phyloP scores from a whole-genome alignment of 768 basidiomycete species.

The Macrolepiota albuminosa region DNA sequence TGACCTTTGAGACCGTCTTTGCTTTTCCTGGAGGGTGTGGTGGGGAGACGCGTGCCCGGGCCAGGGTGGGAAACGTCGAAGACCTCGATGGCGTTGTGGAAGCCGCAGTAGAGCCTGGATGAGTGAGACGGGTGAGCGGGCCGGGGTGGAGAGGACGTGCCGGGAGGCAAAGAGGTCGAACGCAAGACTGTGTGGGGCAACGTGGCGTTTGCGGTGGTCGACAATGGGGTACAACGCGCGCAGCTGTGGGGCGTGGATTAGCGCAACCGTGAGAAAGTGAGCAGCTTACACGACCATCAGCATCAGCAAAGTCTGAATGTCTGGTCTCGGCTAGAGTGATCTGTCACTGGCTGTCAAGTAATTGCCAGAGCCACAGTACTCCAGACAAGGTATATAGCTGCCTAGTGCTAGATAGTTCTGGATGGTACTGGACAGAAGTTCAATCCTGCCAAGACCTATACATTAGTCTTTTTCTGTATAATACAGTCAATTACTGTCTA shows the following conservation, averaged over 20 bases:
- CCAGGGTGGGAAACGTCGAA: too few species aligned
- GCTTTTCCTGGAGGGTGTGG: slow-evolving; percentile 22
- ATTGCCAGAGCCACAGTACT: background rate
- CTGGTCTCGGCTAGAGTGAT: background rate
- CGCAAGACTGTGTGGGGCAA: slow-evolving; percentile 30
- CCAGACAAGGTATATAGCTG: too few species aligned
- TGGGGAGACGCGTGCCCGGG: slow-evolving; percentile 17
- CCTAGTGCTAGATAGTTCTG: background rate
- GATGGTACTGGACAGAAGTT: background rate
- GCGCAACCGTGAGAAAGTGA: background rate
- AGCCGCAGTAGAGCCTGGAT: slow-evolving; percentile 21
- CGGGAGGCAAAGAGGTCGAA: slow-evolving; percentile 68
- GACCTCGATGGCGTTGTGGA: background rate
- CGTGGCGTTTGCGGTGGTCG: slow-evolving; percentile 86
- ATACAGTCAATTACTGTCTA: background rate
- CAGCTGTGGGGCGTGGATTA: slow-evolving; percentile 41
- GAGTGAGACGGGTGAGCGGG: background rate
- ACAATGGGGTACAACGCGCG: slow-evolving; percentile 90
- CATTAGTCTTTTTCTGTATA: background rate
- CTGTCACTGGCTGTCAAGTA: background rate
- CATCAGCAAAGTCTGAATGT: background rate
- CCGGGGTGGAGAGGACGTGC: slow-evolving; percentile 30
- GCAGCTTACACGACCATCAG: slow-evolving; percentile 56
- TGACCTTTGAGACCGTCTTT: slow-evolving; percentile 85
- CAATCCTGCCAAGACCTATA: background rate